phyloP scores from a whole-genome alignment of 1,284 basidiomycete genomes.

The Boletellus dicymbophilus region DNA sequence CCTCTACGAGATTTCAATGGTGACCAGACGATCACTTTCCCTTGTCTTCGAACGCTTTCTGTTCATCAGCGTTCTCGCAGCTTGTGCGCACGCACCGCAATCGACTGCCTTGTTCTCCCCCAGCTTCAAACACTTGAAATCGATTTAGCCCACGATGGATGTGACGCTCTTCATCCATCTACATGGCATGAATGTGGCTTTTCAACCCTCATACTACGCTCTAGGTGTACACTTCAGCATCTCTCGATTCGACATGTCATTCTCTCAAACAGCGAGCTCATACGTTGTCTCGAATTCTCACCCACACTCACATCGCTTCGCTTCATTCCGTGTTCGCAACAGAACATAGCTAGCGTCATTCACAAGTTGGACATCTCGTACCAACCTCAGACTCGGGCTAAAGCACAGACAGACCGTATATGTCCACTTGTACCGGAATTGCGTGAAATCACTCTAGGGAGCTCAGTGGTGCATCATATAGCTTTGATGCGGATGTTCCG shows the following conservation, averaged over 20 bases:
- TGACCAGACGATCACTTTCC: slow-evolving; percentile 3
- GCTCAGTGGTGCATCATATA: slow-evolving; percentile 6
- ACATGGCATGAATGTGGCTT: slow-evolving; percentile 12
- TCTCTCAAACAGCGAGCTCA: slow-evolving; percentile 16
- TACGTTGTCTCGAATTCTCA: slow-evolving; percentile 17
- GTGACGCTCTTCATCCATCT: background rate
- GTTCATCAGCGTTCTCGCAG: slow-evolving; percentile 4
- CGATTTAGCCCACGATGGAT: slow-evolving; percentile 1
- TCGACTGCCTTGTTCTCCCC: slow-evolving; percentile 15
- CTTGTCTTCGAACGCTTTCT: slow-evolving; percentile 13
- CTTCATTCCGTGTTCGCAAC: slow-evolving; percentile 19
- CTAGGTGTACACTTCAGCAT: slow-evolving; percentile 8
- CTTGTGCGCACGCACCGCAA: background rate
- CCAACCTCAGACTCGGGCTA: background rate
- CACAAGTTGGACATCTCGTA: slow-evolving; percentile 3
- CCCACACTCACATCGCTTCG: slow-evolving; percentile 11
- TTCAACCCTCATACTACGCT: slow-evolving; percentile 17
- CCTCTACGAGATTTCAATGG: background rate
- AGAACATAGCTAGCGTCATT: slow-evolving; percentile 14
- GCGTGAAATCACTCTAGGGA: slow-evolving; percentile 17
- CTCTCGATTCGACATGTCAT: slow-evolving; percentile 19
- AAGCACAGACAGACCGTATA: no score
- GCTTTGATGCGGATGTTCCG: slow-evolving; percentile 12
- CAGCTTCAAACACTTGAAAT: slow-evolving; percentile 16
- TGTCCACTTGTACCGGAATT: slow-evolving; percentile 2